phyloP scores from a whole-genome alignment of 345 rosid genomes.

The Populus davidiana region DNA sequence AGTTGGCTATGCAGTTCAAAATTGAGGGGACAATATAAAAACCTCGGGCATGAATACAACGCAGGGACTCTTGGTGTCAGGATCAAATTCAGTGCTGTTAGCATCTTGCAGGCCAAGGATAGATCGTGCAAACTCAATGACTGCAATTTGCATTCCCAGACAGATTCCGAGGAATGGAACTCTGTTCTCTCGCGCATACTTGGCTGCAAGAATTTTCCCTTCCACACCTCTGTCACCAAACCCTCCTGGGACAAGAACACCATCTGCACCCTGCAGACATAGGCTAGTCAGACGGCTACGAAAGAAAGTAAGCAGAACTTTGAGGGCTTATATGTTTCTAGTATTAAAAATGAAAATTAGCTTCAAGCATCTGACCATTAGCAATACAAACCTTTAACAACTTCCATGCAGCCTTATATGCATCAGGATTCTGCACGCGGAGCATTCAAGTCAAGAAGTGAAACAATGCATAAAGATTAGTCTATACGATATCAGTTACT shows the following conservation, averaged over 20 bases:
- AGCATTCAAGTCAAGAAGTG: background rate
- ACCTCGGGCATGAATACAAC: constrained; percentile 99
- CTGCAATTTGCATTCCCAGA: constrained; percentile 97
- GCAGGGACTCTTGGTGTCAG: constrained; percentile 65
- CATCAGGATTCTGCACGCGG: constrained; percentile 70
- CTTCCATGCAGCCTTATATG: constrained; percentile 82
- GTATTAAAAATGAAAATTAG: background rate
- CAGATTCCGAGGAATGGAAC: constrained; percentile 96
- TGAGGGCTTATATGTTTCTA: background rate
- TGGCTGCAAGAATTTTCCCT: constrained; percentile 95
- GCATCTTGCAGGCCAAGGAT: constrained; percentile 76
- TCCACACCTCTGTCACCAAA: constrained; percentile 96
- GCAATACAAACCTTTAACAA: constrained; percentile 56
- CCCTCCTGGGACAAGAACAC: constrained; percentile 94
- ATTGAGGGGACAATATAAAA: background rate
- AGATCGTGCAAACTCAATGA: constrained; percentile 87
- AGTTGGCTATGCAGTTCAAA: background rate
- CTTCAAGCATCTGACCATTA: background rate
- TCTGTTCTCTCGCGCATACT: constrained; percentile 83
- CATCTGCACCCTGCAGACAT: constrained; percentile 67
- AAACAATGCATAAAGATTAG: background rate
- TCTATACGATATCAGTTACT: background rate
- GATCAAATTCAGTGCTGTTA: constrained; percentile 86
- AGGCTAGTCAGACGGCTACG: constrained; percentile 11
- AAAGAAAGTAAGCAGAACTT: background rate